Evolutionary conservation across 2,329 filamentous ascomycete genomes (phyloP).

Genomic region (Trichoderma pleuroti): DNA sequence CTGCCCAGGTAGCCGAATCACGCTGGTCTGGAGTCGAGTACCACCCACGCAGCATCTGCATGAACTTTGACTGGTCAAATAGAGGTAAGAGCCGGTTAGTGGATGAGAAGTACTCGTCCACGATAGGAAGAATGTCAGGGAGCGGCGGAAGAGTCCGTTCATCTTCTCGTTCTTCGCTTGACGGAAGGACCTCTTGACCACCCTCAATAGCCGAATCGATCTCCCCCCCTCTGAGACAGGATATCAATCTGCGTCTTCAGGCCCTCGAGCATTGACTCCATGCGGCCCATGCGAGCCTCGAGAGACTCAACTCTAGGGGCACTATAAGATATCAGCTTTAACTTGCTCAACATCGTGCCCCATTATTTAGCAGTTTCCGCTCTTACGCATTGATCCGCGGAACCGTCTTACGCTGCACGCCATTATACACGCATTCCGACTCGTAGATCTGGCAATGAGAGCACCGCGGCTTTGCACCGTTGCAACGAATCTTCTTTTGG

Average conservation of each 20-base stretch:
- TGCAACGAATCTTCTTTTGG: not conserved
- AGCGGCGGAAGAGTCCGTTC: not conserved
- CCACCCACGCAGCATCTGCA: not conserved
- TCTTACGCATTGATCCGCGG: not conserved
- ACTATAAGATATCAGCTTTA: not conserved
- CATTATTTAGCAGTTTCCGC: not conserved
- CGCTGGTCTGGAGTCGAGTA: not conserved
- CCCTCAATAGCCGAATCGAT: not conserved
- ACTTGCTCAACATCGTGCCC: not conserved
- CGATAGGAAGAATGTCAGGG: not conserved
- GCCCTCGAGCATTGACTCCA: not conserved
- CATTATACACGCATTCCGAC: not conserved
- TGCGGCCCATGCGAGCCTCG: not conserved
- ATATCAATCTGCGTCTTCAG: not conserved
- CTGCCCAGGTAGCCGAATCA: not conserved
- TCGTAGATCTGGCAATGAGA: not conserved
- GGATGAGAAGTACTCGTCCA: not conserved
- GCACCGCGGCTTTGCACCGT: not conserved
- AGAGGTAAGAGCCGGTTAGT: not conserved
- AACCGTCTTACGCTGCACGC: not conserved
- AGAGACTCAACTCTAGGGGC: not conserved
- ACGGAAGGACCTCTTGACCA: not conserved
- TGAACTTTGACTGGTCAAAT: not conserved
- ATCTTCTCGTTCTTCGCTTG: not conserved
- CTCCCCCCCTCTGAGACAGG: not conserved